Base-by-base conservation (phyloP, 1,284 basidiomycete species). In the Sparassis latifolia region DNA sequence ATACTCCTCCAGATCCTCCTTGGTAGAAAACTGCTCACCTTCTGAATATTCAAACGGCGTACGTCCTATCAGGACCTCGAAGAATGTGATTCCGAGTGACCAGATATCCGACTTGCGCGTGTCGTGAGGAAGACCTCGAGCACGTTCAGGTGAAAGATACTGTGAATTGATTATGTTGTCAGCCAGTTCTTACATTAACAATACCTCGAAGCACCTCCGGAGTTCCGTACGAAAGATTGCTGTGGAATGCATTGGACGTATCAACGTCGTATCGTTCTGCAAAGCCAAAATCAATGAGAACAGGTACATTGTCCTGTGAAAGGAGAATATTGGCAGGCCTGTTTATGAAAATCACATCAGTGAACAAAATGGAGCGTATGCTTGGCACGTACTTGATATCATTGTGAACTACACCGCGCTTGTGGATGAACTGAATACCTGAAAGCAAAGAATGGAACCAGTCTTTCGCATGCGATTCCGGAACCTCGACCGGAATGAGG, bases 101-200 rank as follows among this genome's bases (percentile, higher is more conserved):
- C 92, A 97, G 38, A 97, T 78, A 60, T 97, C 94, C 0, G 89
- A 87, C 65, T 92, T 88, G 49, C 94, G 84, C 45, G 94, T 96
- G 62, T 97, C 94, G 59, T 97, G 94, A 3, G 81, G 80, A 45
- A 86, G 74, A 2, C 92, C 92, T 42, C 83, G 79, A 1, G 93
- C 92, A 5, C 94, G 82, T 64, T 93, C 89, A 0, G 93, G 92
- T 9, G 89, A 87, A 5, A 96, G 79, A 66, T 94, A 94, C 87
- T 92, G 52, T 12, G 45, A 30, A 51, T 20, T n/a, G 29, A 44
- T 28, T 42, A n/a, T 49, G 27, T 49, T 27, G 50, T 44, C 48
- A 29, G 6, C 32, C 2, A 42, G 32, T 20, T 20, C 20, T 20
- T 20, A 20, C 20, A 41, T 27, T 12, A n/a, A 41, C 20, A 35